phyloP scores from a whole-genome alignment of 75 land plant genomes.

The Pseudotsuga menziesii region DNA sequence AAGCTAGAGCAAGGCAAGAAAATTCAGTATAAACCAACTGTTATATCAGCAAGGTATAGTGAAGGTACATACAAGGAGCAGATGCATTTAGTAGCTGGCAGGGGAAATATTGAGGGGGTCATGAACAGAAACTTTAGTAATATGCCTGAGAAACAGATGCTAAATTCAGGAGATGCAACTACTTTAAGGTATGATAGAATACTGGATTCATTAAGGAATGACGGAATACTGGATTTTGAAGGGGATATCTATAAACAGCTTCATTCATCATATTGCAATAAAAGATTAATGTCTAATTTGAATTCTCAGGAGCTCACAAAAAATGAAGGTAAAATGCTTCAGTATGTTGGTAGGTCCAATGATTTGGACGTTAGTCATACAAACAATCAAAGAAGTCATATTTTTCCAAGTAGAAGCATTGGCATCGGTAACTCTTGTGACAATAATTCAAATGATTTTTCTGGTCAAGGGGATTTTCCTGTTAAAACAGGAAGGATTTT shows the following conservation, averaged over 20 bases:
- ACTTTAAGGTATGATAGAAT: not conserved
- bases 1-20: not conserved
- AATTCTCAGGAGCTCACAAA: not conserved
- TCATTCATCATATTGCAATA: not conserved
- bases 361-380: not conserved
- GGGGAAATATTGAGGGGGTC: conserved; percentile 7
- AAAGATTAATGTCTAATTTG: not conserved
- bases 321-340: not conserved
- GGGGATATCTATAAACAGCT: not conserved
- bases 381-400: not conserved
- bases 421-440: not conserved
- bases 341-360: conserved; percentile 4
- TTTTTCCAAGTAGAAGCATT: not conserved
- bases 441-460: not conserved
- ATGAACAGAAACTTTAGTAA: not conserved
- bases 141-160: not conserved
- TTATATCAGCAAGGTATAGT: not conserved
- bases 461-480: not conserved
- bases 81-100: not conserved
- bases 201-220: too few species aligned
- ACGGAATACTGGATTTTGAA: not conserved
- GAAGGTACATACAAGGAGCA: conserved; percentile 13
- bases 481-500: not conserved
- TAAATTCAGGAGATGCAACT: not conserved
- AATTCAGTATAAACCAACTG: not conserved